Conservation (phyloP, 805 yeast species). For the Teunomyces atbi region DNA sequence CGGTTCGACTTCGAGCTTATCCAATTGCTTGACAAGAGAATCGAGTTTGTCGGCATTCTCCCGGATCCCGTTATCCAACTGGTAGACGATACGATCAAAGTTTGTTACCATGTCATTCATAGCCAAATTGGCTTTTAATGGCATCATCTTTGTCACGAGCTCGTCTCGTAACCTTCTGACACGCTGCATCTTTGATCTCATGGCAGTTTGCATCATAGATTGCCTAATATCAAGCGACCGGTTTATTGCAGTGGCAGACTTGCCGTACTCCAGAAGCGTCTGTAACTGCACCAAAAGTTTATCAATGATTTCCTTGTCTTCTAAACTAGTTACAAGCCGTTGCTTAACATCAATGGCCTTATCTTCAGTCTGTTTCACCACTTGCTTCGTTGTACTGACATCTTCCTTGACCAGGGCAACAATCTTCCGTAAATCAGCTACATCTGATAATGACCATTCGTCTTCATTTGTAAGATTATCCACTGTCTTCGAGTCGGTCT, state of each 20-base stretch:
- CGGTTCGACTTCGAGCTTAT: background rate
- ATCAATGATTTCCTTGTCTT: constrained; percentile 20
- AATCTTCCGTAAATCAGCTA: constrained; percentile 9
- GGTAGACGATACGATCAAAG: constrained; percentile 28
- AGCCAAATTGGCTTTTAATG: constrained; percentile 28
- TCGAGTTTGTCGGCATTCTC: constrained; percentile 14
- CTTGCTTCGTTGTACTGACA: constrained; percentile 1
- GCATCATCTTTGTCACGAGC: constrained; percentile 26
- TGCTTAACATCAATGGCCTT: constrained; percentile 9
- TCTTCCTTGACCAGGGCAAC: background rate
- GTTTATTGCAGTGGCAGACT: constrained; percentile 12
- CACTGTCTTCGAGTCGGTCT: background rate
- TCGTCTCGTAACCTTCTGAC: constrained; percentile 23
- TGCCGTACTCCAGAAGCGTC: constrained; percentile 12
- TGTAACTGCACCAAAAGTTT: constrained; percentile 27
- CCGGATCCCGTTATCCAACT: constrained; percentile 21
- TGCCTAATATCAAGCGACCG: constrained; percentile 33
- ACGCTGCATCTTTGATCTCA: constrained; percentile 26
- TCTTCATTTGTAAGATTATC: constrained; percentile 7
- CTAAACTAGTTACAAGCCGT: background rate
- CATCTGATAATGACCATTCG: constrained; percentile 17
- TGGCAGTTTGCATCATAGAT: constrained; percentile 19
- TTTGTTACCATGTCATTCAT: constrained; percentile 19
- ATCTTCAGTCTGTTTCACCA: constrained; percentile 3
- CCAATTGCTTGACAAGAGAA: constrained; percentile 7